A percentile compares a stretch with the other conserved stretches of the same genome.
phyloP scores from a whole-genome alignment of 805 yeast species.

The Saccharomycopsis guyanensis region DNA sequence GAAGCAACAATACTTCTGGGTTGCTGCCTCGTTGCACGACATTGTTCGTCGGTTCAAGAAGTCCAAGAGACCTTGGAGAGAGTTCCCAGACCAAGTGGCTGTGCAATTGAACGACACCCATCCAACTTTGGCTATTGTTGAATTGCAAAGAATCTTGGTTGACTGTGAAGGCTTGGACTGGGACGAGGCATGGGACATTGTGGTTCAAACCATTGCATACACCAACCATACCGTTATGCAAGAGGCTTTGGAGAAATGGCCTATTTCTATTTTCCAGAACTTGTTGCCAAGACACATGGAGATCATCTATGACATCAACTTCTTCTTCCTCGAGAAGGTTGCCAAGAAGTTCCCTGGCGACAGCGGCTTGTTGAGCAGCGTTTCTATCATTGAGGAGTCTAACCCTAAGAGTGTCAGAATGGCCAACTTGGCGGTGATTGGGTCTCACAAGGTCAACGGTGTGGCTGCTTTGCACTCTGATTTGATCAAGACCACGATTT shows the following conservation, averaged over 20 bases:
- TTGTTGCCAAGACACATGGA: slow-evolving; percentile 87
- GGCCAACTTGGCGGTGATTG: slow-evolving; percentile 88
- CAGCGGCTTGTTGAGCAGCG: slow-evolving; percentile 52
- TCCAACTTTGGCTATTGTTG: slow-evolving; percentile 87
- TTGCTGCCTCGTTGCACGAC: slow-evolving; percentile 86
- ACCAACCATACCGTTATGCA: slow-evolving; percentile 94
- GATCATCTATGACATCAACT: slow-evolving; percentile 80
- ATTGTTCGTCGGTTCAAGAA: slow-evolving; percentile 86
- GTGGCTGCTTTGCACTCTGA: slow-evolving; percentile 95
- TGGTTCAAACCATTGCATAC: slow-evolving; percentile 75
- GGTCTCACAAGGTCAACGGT: slow-evolving; percentile 90
- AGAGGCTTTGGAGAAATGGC: slow-evolving; percentile 96
- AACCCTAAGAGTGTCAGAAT: slow-evolving; percentile 77
- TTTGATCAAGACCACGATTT: slow-evolving; percentile 79
- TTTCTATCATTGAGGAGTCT: slow-evolving; percentile 80
- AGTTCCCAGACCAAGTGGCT: slow-evolving; percentile 79
- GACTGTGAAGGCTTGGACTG: slow-evolving; percentile 77
- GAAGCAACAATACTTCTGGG: slow-evolving; percentile 97
- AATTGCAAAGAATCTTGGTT: slow-evolving; percentile 76
- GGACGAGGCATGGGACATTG: slow-evolving; percentile 83
- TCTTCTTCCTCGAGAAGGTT: slow-evolving; percentile 67
- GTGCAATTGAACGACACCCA: slow-evolving; percentile 94
- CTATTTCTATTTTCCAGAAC: slow-evolving; percentile 68
- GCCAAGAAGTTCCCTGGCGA: slow-evolving; percentile 73
- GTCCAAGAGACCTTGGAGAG: slow-evolving; percentile 65